Evolutionary conservation across 1,284 basidiomycete species (phyloP).

Genomic region (Tausonia pullulans): DNA sequence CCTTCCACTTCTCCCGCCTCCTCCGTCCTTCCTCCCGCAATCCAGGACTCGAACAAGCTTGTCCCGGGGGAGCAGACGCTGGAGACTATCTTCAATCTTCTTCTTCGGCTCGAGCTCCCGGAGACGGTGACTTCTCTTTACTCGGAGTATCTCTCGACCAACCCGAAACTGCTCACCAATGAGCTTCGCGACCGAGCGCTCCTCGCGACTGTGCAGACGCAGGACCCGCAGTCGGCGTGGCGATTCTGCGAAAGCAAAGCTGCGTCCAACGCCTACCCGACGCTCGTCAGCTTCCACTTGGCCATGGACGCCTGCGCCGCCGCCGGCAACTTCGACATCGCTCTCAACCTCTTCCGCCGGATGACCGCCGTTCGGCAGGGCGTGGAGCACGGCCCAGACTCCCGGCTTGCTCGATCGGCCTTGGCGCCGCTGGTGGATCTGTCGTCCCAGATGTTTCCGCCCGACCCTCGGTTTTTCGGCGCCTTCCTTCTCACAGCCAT

Average conservation of each 20-base stretch:
- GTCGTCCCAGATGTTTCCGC: background rate
- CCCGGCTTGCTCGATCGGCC: too few relatives aligned
- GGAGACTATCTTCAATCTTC: constrained; percentile 8
- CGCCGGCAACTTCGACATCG: background rate
- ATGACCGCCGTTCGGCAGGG: background rate
- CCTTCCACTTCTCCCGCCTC: too few relatives aligned
- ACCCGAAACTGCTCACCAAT: background rate
- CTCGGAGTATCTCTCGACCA: background rate
- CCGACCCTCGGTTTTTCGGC: background rate
- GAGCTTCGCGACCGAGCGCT: constrained; percentile 3
- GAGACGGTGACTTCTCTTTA: background rate
- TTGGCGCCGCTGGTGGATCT: too few relatives aligned
- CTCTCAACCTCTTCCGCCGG: background rate
- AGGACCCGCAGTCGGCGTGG: background rate
- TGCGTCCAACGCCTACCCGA: background rate
- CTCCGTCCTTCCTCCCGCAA: too few relatives aligned
- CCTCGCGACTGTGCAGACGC: background rate
- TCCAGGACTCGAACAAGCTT: background rate
- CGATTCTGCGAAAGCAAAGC: background rate
- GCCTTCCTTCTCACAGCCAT: background rate
- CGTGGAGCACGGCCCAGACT: too few relatives aligned
- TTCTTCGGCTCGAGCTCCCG: background rate
- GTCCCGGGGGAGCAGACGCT: background rate
- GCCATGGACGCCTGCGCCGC: background rate
- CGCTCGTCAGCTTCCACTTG: background rate